These are phyloP conservation scores for Suillus subaureus DNA, from an alignment of 768 basidiomycete species.

Conservation along the genomic window DNA sequence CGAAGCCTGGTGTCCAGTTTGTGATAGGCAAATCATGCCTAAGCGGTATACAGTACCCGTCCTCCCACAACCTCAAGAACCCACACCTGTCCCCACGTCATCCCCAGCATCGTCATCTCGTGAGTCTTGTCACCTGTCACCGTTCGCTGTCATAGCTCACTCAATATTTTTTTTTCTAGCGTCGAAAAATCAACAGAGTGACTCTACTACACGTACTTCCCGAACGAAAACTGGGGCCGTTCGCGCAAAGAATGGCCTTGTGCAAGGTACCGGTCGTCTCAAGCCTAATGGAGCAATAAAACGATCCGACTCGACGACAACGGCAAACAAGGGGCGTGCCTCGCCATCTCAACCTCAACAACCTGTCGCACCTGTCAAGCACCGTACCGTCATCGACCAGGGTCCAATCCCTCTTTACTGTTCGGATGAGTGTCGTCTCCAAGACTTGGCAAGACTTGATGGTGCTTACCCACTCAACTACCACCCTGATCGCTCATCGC, in stretches of 20 bases:
- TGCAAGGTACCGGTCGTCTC: conserved; percentile 66
- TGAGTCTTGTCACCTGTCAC: conserved; percentile 27
- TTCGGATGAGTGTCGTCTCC: conserved; percentile 72
- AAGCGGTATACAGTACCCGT: conserved; percentile 63
- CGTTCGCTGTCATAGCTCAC: background rate
- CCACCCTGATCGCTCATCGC: conserved; percentile 47
- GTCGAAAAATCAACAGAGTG: conserved; percentile 32
- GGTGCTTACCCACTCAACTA: conserved; percentile 47
- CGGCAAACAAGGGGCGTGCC: conserved; percentile 17
- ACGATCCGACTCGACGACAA: conserved; percentile 29
- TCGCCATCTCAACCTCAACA: conserved; percentile 22
- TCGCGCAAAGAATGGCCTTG: conserved; percentile 50
- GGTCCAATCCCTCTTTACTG: conserved; percentile 82
- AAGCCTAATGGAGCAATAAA: conserved; percentile 61
- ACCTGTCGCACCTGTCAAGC: conserved; percentile 42
- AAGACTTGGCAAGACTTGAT: conserved; percentile 51
- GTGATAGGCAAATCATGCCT: conserved; percentile 79
- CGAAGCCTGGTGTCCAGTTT: conserved; percentile 80
- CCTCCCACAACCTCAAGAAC: conserved; percentile 23
- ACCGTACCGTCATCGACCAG: conserved; percentile 77
- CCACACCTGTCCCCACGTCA: conserved; percentile 33
- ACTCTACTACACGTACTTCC: conserved; percentile 28
- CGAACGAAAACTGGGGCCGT: conserved; percentile 39
- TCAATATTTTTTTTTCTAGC: conserved; percentile 16
- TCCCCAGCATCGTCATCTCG: conserved; percentile 43